Evolutionary conservation across 768 basidiomycete species (phyloP).

Genomic region (Hygrocybe punicea): DNA sequence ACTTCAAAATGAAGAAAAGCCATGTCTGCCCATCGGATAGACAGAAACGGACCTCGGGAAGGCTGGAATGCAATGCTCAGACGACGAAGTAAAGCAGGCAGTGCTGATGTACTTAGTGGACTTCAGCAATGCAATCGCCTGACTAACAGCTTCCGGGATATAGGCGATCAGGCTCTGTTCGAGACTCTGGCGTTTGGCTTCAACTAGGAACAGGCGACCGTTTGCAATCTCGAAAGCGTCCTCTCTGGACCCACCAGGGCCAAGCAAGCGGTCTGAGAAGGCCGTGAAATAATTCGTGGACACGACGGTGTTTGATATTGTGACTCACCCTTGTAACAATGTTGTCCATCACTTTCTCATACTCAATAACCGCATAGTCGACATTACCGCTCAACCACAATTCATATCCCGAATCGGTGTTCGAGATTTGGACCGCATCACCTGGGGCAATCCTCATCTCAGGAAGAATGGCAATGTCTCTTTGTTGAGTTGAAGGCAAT

Average conservation of each 20-base stretch:
- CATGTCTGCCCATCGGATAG: slow-evolving; percentile 32
- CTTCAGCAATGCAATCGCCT: slow-evolving; percentile 30
- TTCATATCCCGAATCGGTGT: slow-evolving; percentile 24
- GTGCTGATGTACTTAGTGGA: slow-evolving; percentile 22
- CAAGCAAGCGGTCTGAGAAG: slow-evolving; percentile 25
- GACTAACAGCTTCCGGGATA: slow-evolving; percentile 31
- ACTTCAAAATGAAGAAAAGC: slow-evolving; percentile 33
- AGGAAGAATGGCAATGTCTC: slow-evolving; percentile 31
- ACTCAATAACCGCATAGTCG: slow-evolving; percentile 29
- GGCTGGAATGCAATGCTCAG: slow-evolving; percentile 21
- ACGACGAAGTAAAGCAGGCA: too few species aligned
- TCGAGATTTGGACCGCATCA: slow-evolving; percentile 20
- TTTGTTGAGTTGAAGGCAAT: slow-evolving; percentile 14
- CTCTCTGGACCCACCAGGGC: slow-evolving; percentile 24
- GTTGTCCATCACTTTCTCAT: slow-evolving; percentile 23
- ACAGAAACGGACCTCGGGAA: slow-evolving; percentile 32
- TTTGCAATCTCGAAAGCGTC: slow-evolving; percentile 21
- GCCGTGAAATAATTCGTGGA: slow-evolving; percentile 9
- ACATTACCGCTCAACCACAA: slow-evolving; percentile 28
- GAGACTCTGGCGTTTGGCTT: slow-evolving; percentile 24
- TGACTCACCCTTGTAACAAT: slow-evolving; percentile 23
- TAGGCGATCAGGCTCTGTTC: slow-evolving; percentile 15
- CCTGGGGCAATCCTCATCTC: slow-evolving; percentile 25
- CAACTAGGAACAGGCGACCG: slow-evolving; percentile 25
- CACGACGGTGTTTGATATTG: slow-evolving; percentile 13